phyloP scores from a whole-genome alignment of 2,329 filamentous ascomycete genomes.

The Ophiocordyceps polyrhachis-furcata region DNA sequence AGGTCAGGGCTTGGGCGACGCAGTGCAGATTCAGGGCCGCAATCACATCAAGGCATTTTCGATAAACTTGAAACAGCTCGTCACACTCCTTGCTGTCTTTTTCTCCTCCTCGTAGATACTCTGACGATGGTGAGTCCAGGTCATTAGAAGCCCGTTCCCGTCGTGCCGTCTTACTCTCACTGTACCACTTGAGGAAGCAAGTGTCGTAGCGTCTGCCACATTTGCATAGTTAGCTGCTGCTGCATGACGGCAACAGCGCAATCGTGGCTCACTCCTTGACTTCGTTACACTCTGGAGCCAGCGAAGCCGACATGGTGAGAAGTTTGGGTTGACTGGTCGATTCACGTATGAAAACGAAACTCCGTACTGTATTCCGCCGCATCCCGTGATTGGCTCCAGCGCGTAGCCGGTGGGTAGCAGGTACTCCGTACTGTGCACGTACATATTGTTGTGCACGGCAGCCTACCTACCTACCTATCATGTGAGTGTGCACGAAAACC shows the following conservation, averaged over 20 bases:
- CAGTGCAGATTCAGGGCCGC: neutral
- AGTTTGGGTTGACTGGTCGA: neutral
- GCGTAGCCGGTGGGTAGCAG: no score
- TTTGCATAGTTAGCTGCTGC: neutral
- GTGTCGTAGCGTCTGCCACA: slow-evolving; percentile 75
- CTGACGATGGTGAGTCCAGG: slow-evolving; percentile 22
- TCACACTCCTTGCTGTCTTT: slow-evolving; percentile 72
- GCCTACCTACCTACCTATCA: no score
- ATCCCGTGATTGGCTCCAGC: no score
- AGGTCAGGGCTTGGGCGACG: neutral
- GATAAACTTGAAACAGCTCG: slow-evolving; percentile 72
- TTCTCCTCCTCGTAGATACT: slow-evolving; percentile 75
- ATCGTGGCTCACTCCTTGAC: slow-evolving; percentile 61
- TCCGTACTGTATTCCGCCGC: no score
- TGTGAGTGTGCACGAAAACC: no score
- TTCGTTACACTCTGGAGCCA: slow-evolving; percentile 88
- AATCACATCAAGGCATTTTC: slow-evolving; percentile 58
- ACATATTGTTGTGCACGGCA: no score
- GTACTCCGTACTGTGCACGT: no score
- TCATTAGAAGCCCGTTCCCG: neutral
- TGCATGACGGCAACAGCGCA: neutral
- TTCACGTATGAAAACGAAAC: no score
- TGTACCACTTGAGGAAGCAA: slow-evolving; percentile 98
- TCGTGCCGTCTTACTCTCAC: slow-evolving; percentile 55
- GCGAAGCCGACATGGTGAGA: slow-evolving; percentile 58